Base-by-base conservation (phyloP, 1,139 yeast genomes). In the Blastobotrys malaysiensis region DNA sequence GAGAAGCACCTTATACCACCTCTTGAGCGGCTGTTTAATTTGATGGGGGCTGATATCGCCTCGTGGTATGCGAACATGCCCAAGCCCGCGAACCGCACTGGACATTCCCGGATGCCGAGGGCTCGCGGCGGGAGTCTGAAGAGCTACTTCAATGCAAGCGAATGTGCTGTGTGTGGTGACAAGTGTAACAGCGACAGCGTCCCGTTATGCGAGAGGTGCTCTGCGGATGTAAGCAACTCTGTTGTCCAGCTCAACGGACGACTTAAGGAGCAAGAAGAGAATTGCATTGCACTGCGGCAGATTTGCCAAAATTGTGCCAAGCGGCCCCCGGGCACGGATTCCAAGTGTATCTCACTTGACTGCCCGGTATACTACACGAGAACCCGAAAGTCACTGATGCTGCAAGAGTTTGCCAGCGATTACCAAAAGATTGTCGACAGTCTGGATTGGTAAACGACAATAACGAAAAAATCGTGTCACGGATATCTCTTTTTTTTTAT, bases 1-100 rank as follows among this genome's bases (percentile, higher is more conserved):
- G 80, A 80, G 2, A 84, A 88, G 63, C 89, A 88, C 5, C 70
- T 93, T 52, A 81, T 91, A 3, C 99, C 99, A 0, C 98, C 99
- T 0, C 70, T 93, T 53, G 95, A 88, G 60, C 75, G 99, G 56
- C 73, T 93, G 2, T 88, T 93, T 69, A 86, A 84, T 63, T 72
- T 91, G 22, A 73, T 90, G 58, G 99, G 99, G 0, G 95, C 86
- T 1, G 87, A 89, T 69, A 77, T 91, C 5, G 75, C 76, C 52
- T 75, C 75, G 1, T 93, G 99, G 99, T 88, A 84, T 61, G 71
- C 72, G n/a, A 88, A 84, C 45, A 74, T 90, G 71, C 89, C 96
- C 0, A 77, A 76, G 55, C 60, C 61, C 22, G 21, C 46, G 19
- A 58, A 56, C 27, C 20, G 19, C 24, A 3, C 39, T 9, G 19